Base-by-base conservation (phyloP, 139 green algal genomes). In the Auxenochlorella pyrenoidosa region DNA sequence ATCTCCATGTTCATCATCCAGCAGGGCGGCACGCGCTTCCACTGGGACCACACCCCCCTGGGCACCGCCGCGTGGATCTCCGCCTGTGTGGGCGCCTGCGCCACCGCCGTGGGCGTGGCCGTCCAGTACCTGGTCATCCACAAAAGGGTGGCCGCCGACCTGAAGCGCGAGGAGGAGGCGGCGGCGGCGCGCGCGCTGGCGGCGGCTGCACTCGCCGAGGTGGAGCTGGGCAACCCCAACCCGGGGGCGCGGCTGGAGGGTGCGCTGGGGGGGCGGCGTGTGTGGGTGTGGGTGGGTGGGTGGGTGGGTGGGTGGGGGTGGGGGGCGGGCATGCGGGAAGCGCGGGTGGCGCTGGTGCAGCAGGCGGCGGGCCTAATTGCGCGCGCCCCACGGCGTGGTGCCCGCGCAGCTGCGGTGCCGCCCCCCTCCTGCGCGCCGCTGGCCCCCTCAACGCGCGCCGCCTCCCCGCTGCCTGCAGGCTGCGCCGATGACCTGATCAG, bases 1-100 rank as follows among this genome's bases (percentile, higher is more conserved):
- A 94, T 93, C 68, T 73, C 85, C 16, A 92, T 94, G 63, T 94
- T 95, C 84, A 92, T 97, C 82, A 93, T 95, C 68, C 90, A 93
- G 82, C 94, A 93, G n/a, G 82, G 82, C 22, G 82, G 82, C 82
- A 30, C 30, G 32, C 82, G 68, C 43, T 68, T 68, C 21, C 13
- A 86, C 8, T 86, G 82, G 82, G n/a, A 79, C 21, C 8, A 86
- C 66, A 86, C 82, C 43, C 82, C 82, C 0, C n/a, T 80, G 43
- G 68, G 82, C 82, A 86, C 38, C 43, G 47, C 44, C n/a, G 71
- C 60, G 44, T 86, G 82, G 82, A 86, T 86, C 22, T 86, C 82
- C 5, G 82, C 82, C 24, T 58, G 34, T 22, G 82, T 86, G 32
- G 82, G 82, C 1, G 66, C 82, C 4, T 66, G 41, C 82, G 40